Percentiles rank a stretch among this genome's conserved stretches.
phyloP scores from a whole-genome alignment of 106 monocot species.

The Hemerocallis citrina region DNA sequence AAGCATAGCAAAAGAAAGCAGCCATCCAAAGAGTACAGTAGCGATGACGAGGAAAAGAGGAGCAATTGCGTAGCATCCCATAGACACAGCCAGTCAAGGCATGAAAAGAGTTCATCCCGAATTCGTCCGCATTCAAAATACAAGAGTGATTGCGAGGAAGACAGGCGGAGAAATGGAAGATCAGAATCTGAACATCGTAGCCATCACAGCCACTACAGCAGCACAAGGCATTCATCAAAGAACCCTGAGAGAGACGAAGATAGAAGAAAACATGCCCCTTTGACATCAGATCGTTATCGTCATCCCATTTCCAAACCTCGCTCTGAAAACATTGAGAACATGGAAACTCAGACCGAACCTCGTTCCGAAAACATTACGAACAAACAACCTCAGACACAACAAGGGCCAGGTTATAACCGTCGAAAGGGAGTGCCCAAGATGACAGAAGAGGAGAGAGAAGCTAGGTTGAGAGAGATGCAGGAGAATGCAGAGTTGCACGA shows the following conservation, averaged over 20 bases:
- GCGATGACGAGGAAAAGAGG: conserved; percentile 14
- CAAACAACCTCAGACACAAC: conserved; percentile 9
- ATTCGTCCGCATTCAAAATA: conserved; percentile 11
- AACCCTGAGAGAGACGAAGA: conserved; percentile 8
- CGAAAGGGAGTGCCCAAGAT: conserved; percentile 45
- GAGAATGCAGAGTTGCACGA: conserved; percentile 83
- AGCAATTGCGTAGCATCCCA: conserved; percentile 3
- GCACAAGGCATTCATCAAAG: neutral
- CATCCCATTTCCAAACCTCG: conserved; percentile 10
- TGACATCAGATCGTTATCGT: conserved; percentile 1
- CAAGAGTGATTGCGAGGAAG: conserved; percentile 10
- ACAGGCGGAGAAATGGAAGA: neutral
- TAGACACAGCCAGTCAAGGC: conserved; percentile 7
- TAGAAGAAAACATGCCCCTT: conserved; percentile 5
- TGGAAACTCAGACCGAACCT: conserved; percentile 10
- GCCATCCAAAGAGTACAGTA: no score
- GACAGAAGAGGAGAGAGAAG: conserved; percentile 78
- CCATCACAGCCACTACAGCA: neutral
- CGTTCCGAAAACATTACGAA: no score
- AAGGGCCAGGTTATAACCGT: conserved; percentile 20
- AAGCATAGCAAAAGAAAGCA: no score
- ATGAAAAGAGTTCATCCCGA: conserved; percentile 12
- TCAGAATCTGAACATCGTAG: conserved; percentile 9
- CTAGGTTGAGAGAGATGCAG: conserved; percentile 73
- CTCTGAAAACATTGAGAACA: neutral